Conservation (phyloP, 768 basidiomycete genomes). For the Rickenella mellea region DNA sequence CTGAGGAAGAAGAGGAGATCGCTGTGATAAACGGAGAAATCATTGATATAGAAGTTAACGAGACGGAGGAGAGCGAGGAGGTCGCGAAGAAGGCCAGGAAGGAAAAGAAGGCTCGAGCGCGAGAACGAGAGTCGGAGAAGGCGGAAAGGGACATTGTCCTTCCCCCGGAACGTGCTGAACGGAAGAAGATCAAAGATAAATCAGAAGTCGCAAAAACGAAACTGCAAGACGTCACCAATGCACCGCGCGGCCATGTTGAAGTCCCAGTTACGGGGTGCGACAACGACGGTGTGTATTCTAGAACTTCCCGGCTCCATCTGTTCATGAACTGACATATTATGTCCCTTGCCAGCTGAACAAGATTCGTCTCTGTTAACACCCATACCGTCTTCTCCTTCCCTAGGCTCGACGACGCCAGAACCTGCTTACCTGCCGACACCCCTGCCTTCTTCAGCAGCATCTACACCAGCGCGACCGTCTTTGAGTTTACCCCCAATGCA, state of each 20-base stretch:
- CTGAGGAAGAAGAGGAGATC: constrained; percentile 48
- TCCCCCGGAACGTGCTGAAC: constrained; percentile 12
- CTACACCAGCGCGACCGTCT: constrained; percentile 24
- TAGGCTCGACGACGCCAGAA: constrained; percentile 12
- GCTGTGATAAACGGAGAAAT: constrained; percentile 13
- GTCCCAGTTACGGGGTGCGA: constrained; percentile 28
- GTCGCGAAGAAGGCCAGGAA: constrained; percentile 16
- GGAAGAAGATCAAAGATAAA: constrained; percentile 29
- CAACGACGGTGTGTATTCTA: constrained; percentile 29
- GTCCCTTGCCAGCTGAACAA: constrained; percentile 5
- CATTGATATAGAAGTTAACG: neutral
- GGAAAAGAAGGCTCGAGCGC: constrained; percentile 18
- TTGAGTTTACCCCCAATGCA: constrained; percentile 24
- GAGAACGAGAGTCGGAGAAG: constrained; percentile 11
- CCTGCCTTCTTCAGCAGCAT: constrained; percentile 37
- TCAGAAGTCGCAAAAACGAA: constrained; percentile 26
- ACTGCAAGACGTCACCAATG: constrained; percentile 60
- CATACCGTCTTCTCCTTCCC: constrained; percentile 6
- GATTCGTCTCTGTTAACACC: constrained; percentile 3
- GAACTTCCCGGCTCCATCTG: constrained; percentile 30
- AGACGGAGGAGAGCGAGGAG: constrained; percentile 17
- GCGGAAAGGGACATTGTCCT: constrained; percentile 4
- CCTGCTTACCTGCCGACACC: constrained; percentile 39
- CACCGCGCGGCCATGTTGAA: constrained; percentile 28
- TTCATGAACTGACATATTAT: neutral